Percentiles rank a stretch among this genome's conserved stretches.
Evolutionary conservation across 495 filamentous ascomycete genomes (phyloP).

Genomic region (Pyrenula aspistea): DNA sequence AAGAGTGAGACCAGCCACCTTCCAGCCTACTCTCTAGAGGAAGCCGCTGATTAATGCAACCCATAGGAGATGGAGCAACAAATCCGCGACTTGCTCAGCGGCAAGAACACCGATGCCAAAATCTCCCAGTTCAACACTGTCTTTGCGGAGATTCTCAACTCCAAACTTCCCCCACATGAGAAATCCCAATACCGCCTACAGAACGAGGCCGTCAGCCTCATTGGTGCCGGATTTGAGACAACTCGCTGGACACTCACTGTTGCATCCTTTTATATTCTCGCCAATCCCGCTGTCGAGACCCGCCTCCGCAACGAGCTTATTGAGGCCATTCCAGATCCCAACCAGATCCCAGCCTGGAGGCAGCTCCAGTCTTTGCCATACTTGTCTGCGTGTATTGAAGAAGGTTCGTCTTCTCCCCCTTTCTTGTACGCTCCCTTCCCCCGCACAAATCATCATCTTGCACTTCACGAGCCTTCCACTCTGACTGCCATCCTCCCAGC

Average conservation of each 20-base stretch:
- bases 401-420: conserved; percentile 8
- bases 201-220: conserved; percentile 13
- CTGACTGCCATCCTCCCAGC: background rate
- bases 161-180: conserved; percentile 16
- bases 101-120: conserved; percentile 1
- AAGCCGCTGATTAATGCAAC: background rate
- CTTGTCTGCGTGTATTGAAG: conserved; percentile 29
- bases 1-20: background rate
- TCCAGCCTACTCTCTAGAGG: background rate
- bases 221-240: conserved; percentile 24
- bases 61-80: conserved; percentile 1
- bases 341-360: background rate
- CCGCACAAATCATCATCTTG: background rate
- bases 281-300: conserved; percentile 11
- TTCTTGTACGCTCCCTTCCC: background rate
- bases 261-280: conserved; percentile 18
- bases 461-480: background rate
- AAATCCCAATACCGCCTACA: conserved; percentile 11
- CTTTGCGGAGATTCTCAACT: conserved; percentile 22
- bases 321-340: conserved; percentile 4
- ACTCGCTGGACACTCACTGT: conserved; percentile 15
- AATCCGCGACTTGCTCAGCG: background rate
- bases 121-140: conserved; percentile 14
- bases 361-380: conserved; percentile 22
- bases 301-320: conserved; percentile 17